These are phyloP conservation scores for Cladorrhinum sp. DNA, from an alignment of 2,329 filamentous ascomycete genomes.

Conservation along the genomic window DNA sequence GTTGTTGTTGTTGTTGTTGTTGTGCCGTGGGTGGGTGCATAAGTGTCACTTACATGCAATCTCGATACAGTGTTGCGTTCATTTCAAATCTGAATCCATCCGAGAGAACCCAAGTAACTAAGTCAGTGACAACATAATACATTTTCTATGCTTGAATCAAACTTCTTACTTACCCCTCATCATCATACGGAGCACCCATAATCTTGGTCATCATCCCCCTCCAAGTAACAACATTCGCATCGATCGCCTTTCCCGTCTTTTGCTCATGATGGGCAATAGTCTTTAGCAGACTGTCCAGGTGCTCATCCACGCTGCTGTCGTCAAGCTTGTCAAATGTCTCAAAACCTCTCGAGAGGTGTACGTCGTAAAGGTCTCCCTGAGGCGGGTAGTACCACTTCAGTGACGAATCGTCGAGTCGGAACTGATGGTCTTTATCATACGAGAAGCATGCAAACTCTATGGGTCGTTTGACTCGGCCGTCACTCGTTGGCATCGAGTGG, in stretches of 20 bases:
- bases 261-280: slow-evolving; percentile 73
- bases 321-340: slow-evolving; percentile 80
- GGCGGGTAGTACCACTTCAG: slow-evolving; percentile 86
- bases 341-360: slow-evolving; percentile 76
- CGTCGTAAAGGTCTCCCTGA: neutral
- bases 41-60: slow-evolving; percentile 49
- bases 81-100: slow-evolving; percentile 94
- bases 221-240: slow-evolving; percentile 86
- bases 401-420: slow-evolving; percentile 72
- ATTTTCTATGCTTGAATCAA: too few relatives aligned
- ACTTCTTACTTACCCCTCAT: slow-evolving; percentile 72
- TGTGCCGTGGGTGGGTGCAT: too few relatives aligned
- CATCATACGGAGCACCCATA: slow-evolving; percentile 78
- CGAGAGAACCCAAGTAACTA: too few relatives aligned
- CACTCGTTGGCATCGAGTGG: neutral
- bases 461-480: neutral
- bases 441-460: slow-evolving; percentile 86
- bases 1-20: too few relatives aligned
- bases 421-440: slow-evolving; percentile 79
- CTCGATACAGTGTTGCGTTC: slow-evolving; percentile 87
- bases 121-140: slow-evolving; percentile 11
- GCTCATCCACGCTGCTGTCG: slow-evolving; percentile 74
- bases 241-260: slow-evolving; percentile 61
- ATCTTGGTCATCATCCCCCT: slow-evolving; percentile 99
- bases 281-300: slow-evolving; percentile 78